These are phyloP conservation scores for Neoconidiobolus thromboides DNA, from an alignment of 371 early-diverging fungal species.

Conservation along the genomic window DNA sequence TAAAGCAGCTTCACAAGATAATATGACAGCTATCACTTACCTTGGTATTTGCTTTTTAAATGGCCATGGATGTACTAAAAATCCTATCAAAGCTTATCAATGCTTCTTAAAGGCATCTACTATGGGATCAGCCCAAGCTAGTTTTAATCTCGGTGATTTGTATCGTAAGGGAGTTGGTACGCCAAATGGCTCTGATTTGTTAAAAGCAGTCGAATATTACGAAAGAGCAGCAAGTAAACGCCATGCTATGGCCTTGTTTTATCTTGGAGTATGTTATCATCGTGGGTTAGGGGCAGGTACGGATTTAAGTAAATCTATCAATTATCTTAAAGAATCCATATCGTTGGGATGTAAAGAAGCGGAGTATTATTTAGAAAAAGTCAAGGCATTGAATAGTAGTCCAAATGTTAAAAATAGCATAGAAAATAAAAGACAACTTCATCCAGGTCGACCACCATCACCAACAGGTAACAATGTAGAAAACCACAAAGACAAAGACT, in stretches of 20 bases:
- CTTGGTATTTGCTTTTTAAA: slow-evolving; percentile 63
- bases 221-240: not conserved
- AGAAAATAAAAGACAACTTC: too few species aligned
- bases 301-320: not conserved
- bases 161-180: slow-evolving; percentile 1
- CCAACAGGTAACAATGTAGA: too few species aligned
- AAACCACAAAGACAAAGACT: too few species aligned
- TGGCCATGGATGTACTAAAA: slow-evolving; percentile 39
- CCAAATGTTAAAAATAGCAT: too few species aligned
- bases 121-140: not conserved
- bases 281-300: not conserved
- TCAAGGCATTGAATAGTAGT: not conserved
- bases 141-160: not conserved
- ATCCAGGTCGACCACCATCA: too few species aligned
- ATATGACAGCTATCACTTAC: slow-evolving; percentile 13
- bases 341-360: not conserved
- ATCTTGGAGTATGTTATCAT: slow-evolving; percentile 1
- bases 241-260: not conserved
- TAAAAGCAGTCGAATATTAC: not conserved
- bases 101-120: not conserved
- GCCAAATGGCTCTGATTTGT: not conserved
- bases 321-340: not conserved
- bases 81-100: slow-evolving; percentile 11
- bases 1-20: slow-evolving; percentile 23
- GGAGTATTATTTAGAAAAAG: not conserved